Conservation (phyloP, 768 basidiomycete genomes). For the Termitomyces sp. region DNA sequence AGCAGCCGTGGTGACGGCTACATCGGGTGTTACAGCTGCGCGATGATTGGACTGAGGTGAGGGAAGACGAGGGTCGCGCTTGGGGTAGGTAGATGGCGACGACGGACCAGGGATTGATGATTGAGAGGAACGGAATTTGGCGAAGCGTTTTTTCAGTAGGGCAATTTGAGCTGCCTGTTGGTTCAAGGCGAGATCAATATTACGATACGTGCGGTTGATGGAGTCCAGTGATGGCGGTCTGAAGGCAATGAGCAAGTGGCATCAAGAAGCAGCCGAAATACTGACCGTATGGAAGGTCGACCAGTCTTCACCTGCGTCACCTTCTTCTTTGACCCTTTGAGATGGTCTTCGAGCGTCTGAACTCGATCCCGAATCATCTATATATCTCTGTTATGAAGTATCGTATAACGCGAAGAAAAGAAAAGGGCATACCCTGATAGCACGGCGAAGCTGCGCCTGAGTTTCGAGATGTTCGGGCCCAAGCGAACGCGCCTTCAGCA, state of each 20-base stretch:
- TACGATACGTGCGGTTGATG: conserved; percentile 79
- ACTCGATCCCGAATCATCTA: conserved; percentile 72
- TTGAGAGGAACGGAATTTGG: conserved; percentile 41
- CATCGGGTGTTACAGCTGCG: conserved; percentile 51
- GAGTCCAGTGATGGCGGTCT: conserved; percentile 86
- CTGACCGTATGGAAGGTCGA: conserved; percentile 60
- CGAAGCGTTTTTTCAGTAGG: conserved; percentile 47
- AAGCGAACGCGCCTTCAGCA: conserved; percentile 71
- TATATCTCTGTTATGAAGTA: conserved; percentile 1
- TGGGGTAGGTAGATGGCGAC: conserved; percentile 8
- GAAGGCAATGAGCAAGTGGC: background rate
- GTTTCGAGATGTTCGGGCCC: conserved; percentile 87
- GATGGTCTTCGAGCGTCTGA: conserved; percentile 74
- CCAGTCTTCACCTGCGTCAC: conserved; percentile 59
- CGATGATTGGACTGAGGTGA: conserved; percentile 31
- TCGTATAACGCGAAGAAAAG: background rate
- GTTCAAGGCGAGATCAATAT: conserved; percentile 71
- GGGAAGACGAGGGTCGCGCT: conserved; percentile 40
- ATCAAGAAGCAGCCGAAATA: conserved; percentile 1
- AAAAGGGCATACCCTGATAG: conserved; percentile 54
- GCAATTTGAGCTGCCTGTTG: conserved; percentile 58
- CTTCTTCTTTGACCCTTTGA: conserved; percentile 68
- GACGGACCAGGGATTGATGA: background rate
- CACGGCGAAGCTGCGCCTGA: conserved; percentile 70
- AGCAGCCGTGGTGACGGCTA: conserved; percentile 73